Evolutionary conservation across 257 asterid genomes (phyloP), one percentile per base, ranked within the genome.

Genomic region (Nemophila menziesii): DNA sequence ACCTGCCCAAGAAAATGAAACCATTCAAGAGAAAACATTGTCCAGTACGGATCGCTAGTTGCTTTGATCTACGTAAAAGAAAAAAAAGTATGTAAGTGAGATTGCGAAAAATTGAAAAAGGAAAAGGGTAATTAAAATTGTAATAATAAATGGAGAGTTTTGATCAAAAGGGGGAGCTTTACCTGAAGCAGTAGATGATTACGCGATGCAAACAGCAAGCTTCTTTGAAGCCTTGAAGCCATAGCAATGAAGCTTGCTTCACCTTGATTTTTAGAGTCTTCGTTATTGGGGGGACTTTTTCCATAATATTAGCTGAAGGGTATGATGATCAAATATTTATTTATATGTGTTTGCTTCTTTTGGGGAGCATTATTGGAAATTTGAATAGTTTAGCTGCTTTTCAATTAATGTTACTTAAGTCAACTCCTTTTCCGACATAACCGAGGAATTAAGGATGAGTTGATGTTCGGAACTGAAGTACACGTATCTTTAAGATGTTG

Each of bases 131-230:
- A 4, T 29, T 33, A 15, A 24, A 10, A 4, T 19, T 26, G 10
- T 4, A 10, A 26, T 4, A 26, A 26, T 4, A 26, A 26, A 26
- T 26, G 33, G 10, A 4, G 33, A 10, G 33, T 26, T 26, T 24
- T 9, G 4, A 23, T 16, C 13, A 5, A 11, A 33, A 27, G 13
- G 17, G 55, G 44, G 55, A n/a, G n/a, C n/a, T n/a, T n/a, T n/a
- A 86, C 97, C 93, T 66, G 64, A 56, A 63, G 43, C 82, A 84
- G 57, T 84, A 90, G 51, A 71, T 64, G 55, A 78, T 45, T 51
- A 85, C 96, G 33, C 98, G 86, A 54, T 80, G 93, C 57, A 90
- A 77, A 62, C 96, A 84, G 54, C 93, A 81, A 46, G 98, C 98
- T 60, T 90, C 96, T 58, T 77, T 74, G 72, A 90, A 72, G 54